Evolutionary conservation across 2,329 filamentous ascomycete species (phyloP).

Genomic region (Thielaviopsis euricoi): DNA sequence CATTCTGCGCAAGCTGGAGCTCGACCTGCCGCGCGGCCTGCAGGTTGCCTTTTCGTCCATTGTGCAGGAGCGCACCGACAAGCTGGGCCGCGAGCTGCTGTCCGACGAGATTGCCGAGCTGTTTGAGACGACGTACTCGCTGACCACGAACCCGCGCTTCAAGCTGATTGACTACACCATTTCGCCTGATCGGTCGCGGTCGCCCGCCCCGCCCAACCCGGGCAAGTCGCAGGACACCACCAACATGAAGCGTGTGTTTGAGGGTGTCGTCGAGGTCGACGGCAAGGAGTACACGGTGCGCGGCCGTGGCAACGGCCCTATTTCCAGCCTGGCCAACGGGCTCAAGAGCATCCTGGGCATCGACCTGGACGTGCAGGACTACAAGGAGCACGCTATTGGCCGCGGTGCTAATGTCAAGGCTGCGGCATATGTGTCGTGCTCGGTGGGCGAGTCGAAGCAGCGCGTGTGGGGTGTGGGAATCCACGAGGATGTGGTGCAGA

Average conservation of each 20-base stretch:
- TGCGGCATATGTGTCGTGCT: slow-evolving; percentile 91
- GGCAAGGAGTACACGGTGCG: slow-evolving; percentile 61
- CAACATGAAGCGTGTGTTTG: slow-evolving; percentile 67
- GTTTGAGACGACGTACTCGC: slow-evolving; percentile 80
- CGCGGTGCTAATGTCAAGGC: slow-evolving; percentile 70
- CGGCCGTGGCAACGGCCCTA: slow-evolving; percentile 76
- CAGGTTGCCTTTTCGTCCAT: slow-evolving; percentile 82
- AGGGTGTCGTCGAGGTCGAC: slow-evolving; percentile 70
- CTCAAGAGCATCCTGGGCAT: slow-evolving; percentile 56
- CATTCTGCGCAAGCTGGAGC: slow-evolving; percentile 71
- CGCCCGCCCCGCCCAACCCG: slow-evolving; percentile 49
- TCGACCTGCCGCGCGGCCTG: slow-evolving; percentile 82
- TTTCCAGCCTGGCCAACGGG: slow-evolving; percentile 74
- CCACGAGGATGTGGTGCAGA: slow-evolving; percentile 83
- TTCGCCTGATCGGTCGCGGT: slow-evolving; percentile 61
- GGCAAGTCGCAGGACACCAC: slow-evolving; percentile 62
- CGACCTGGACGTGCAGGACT: slow-evolving; percentile 79
- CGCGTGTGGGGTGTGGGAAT: slow-evolving; percentile 85
- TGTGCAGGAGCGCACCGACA: slow-evolving; percentile 69
- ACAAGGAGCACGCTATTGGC: slow-evolving; percentile 91
- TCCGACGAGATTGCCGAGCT: slow-evolving; percentile 69
- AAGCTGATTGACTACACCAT: slow-evolving; percentile 84
- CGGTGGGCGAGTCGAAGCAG: slow-evolving; percentile 44
- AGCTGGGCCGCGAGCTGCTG: slow-evolving; percentile 66
- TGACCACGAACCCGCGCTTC: slow-evolving; percentile 66